Evolutionary conservation across 2,329 filamentous ascomycete species (phyloP), one percentile per base, ranked within the genome.

Genomic region (Neurospora crassa): DNA sequence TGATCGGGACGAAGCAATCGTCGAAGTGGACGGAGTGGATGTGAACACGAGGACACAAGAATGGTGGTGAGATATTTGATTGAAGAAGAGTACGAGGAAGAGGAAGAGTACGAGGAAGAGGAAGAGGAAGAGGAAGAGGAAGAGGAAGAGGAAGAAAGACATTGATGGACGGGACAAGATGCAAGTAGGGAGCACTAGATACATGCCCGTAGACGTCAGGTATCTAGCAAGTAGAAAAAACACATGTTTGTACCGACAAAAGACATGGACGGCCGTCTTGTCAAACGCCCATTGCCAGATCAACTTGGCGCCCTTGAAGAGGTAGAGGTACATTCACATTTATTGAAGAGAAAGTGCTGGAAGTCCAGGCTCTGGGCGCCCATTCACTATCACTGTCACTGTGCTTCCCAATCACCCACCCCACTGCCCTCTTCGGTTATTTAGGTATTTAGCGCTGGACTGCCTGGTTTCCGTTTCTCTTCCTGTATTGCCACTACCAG

Each of bases 1-100:
- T 89, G 16, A 88, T 89, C 67, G 88, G 89, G 70, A 91, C 89
- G 53, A 89, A 91, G 77, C 85, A 90, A 14, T 53, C 24, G 20
- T 53, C 11, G 11, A 53, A 24, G 45, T 53, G 20, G 20, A 53
- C 20, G 45, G 45, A 14, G 11, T 24, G 20, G 20, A 53, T 53
- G 20, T 53, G 14, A 53, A 24, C 5, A 53, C n/a, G 20, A 53
- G 45, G 43, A 20, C 20, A 53, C 45, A 3, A 24, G 20, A 53
- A 53, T 24, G 20, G 20, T 53, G 45, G 20, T 24, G 20, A 53
- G 14, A n/a, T 53, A 24, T 11, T 53, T 53, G 20, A 53, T 53
- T 53, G 45, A 59, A 59, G 47, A 18, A 34, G 24, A 53, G 34
- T 20, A 59, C 34, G 47, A 18, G 29, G 47, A 29, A 59, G 47